Conservation (phyloP, 345 rosid genomes). For the Salix suchowensis region DNA sequence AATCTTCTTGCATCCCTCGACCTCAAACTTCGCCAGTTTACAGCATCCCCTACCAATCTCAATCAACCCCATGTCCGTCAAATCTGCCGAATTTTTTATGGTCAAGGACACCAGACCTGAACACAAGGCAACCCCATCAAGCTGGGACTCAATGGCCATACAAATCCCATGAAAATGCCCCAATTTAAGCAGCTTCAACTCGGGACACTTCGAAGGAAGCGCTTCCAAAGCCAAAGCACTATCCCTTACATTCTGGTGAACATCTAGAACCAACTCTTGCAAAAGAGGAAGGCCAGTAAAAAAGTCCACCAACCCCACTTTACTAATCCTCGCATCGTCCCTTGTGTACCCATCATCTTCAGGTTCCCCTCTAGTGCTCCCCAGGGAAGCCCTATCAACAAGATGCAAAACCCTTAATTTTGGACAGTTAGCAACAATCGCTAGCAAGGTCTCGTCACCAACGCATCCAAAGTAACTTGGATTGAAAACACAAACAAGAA, state of each 20-base stretch:
- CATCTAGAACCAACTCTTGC: constrained; percentile 62
- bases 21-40: constrained; percentile 56
- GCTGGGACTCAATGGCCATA: constrained; percentile 50
- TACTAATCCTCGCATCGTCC: constrained; percentile 58
- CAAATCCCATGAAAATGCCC: constrained; percentile 74
- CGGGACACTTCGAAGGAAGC: constrained; percentile 50
- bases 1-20: constrained; percentile 75
- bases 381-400: constrained; percentile 51
- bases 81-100: constrained; percentile 55
- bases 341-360: constrained; percentile 36
- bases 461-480: constrained; percentile 68
- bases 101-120: constrained; percentile 53
- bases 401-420: constrained; percentile 54
- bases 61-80: constrained; percentile 75
- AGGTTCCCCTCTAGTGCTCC: constrained; percentile 38
- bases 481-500: constrained; percentile 72
- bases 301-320: constrained; percentile 36
- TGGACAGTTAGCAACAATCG: constrained; percentile 59
- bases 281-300: constrained; percentile 47
- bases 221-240: constrained; percentile 52
- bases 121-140: constrained; percentile 75
- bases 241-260: constrained; percentile 62
- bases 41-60: constrained; percentile 76
- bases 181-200: constrained; percentile 46
- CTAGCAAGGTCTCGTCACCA: constrained; percentile 65